A percentile compares a stretch with the other conserved stretches of the same genome.
Conservation (phyloP, 1,284 basidiomycete genomes). For the Papiliotrema terrestris region DNA sequence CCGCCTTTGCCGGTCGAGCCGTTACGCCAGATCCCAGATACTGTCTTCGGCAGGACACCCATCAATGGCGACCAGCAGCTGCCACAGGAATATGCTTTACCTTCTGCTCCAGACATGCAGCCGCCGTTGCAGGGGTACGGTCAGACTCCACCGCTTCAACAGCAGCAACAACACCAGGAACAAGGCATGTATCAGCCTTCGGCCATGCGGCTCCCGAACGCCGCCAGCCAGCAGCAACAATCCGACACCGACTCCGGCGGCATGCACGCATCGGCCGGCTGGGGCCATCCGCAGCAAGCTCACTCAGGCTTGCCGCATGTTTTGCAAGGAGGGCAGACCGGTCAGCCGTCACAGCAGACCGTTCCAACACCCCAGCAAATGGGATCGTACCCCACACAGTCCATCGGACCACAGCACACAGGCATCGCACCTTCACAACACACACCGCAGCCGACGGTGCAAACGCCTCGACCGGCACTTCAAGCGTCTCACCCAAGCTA, state of each 20-base stretch:
- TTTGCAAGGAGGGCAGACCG: no score
- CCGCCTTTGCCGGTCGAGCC: conserved; percentile 43
- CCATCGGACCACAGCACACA: not conserved
- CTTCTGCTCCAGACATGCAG: not conserved
- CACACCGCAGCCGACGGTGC: not conserved
- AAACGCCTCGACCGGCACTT: no score
- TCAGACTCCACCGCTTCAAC: not conserved
- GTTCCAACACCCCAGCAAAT: no score
- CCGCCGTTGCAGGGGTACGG: not conserved
- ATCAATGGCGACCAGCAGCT: conserved; percentile 10
- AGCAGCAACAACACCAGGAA: not conserved
- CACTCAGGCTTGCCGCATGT: no score
- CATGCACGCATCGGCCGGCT: no score
- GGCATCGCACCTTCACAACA: not conserved
- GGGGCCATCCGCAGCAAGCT: no score
- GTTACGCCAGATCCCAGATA: conserved; percentile 22
- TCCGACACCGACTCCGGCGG: no score
- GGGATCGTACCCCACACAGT: not conserved
- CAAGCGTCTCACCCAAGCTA: no score
- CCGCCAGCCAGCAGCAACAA: not conserved
- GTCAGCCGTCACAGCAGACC: no score
- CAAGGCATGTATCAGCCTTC: not conserved
- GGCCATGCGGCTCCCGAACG: not conserved
- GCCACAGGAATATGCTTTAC: not conserved
- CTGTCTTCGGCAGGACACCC: conserved; percentile 26